Conservation (phyloP, 495 filamentous ascomycete species). For the Choiromyces venosus region DNA sequence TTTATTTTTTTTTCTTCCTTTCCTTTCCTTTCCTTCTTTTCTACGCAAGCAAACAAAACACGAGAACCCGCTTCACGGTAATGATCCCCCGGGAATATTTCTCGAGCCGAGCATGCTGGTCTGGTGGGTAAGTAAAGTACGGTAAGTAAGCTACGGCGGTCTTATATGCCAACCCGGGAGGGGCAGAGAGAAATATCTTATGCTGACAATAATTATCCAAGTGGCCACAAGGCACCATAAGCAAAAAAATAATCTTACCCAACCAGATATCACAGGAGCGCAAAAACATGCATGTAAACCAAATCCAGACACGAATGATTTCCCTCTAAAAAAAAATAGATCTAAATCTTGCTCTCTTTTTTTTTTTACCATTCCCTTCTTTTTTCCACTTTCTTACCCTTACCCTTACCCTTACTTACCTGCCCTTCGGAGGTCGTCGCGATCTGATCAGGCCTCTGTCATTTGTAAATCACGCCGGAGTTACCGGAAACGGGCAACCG, state of each 20-base stretch:
- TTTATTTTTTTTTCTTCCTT: too few relatives aligned
- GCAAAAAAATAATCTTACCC: background rate
- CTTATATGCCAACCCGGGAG: background rate
- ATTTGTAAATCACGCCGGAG: background rate
- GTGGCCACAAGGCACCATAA: background rate
- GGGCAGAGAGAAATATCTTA: background rate
- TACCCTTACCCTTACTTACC: background rate
- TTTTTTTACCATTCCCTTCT: background rate
- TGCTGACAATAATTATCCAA: background rate
- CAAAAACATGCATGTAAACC: background rate
- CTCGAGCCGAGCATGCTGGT: background rate
- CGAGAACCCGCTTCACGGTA: background rate
- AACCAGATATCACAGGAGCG: background rate
- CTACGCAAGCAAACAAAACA: background rate
- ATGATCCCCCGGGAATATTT: background rate
- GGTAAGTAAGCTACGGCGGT: background rate
- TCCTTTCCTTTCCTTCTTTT: background rate
- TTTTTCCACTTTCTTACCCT: too few relatives aligned
- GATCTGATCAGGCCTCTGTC: background rate
- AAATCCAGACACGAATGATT: background rate
- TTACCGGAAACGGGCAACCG: background rate
- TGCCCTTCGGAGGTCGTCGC: background rate
- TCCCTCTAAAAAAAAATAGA: conserved; percentile 1
- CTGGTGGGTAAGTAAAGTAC: too few relatives aligned
- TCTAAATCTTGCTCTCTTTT: background rate